Evolutionary conservation across 495 filamentous ascomycete genomes (phyloP).

Genomic region (Daldinia childiae): DNA sequence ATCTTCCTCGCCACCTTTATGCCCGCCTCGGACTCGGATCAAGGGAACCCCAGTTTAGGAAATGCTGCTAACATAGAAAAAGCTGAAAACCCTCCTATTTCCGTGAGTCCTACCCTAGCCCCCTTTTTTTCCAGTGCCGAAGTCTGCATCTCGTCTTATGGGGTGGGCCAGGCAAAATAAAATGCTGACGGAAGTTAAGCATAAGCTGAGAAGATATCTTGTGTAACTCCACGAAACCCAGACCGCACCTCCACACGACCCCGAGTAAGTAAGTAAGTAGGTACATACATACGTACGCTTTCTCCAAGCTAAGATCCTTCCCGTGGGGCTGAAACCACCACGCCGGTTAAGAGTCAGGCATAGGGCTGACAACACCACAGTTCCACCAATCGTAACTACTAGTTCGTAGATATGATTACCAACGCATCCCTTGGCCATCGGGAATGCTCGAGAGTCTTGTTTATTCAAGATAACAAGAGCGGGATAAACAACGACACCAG

Average conservation of each 20-base stretch:
- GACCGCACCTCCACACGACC: slow-evolving; percentile 6
- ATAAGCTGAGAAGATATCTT: slow-evolving; percentile 27
- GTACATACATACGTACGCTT: not conserved
- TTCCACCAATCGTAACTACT: slow-evolving; percentile 3
- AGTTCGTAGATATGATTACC: slow-evolving; percentile 1
- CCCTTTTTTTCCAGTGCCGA: slow-evolving; percentile 26
- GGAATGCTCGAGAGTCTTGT: not conserved
- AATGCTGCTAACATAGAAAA: slow-evolving; percentile 10
- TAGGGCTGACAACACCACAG: slow-evolving; percentile 22
- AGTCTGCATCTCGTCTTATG: slow-evolving; percentile 33
- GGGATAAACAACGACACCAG: not conserved
- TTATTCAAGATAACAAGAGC: not conserved
- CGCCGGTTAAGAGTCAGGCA: slow-evolving; percentile 6
- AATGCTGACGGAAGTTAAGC: slow-evolving; percentile 30
- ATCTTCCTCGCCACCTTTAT: slow-evolving; percentile 25
- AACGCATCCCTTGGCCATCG: not conserved
- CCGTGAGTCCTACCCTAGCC: slow-evolving; percentile 14
- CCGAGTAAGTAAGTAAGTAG: too few species aligned
- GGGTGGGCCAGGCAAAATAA: slow-evolving; percentile 13
- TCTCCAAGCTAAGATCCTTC: slow-evolving; percentile 17
- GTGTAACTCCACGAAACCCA: slow-evolving; percentile 11
- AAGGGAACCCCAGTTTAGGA: slow-evolving; percentile 37
- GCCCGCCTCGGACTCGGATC: slow-evolving; percentile 42
- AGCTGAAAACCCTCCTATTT: slow-evolving; percentile 12
- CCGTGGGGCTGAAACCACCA: slow-evolving; percentile 12